Percentiles rank a stretch among this genome's conserved stretches.
Evolutionary conservation across 768 basidiomycete species (phyloP).

Genomic region (Punctularia strigosozonata): DNA sequence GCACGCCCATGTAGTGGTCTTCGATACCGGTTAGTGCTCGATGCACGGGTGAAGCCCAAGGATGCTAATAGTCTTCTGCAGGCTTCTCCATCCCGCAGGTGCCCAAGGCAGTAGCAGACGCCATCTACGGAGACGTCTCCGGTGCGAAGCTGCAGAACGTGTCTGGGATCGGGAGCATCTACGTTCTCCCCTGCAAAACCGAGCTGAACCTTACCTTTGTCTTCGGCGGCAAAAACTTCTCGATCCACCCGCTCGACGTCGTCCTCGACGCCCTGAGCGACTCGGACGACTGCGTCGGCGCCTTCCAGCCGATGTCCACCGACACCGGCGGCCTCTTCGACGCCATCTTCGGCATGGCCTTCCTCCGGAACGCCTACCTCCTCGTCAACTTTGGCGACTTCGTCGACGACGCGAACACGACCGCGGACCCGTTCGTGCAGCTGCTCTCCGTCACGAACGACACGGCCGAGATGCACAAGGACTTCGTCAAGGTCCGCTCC

Average conservation of each 20-base stretch:
- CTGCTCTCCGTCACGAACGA: slow-evolving; percentile 45
- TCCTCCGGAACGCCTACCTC: slow-evolving; percentile 55
- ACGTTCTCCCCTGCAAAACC: slow-evolving; percentile 51
- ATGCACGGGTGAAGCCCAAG: too few relatives aligned
- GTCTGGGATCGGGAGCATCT: slow-evolving; percentile 31
- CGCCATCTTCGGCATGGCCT: slow-evolving; percentile 64
- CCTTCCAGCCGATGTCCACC: slow-evolving; percentile 55
- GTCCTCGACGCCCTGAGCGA: slow-evolving; percentile 18
- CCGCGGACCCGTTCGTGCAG: slow-evolving; percentile 46
- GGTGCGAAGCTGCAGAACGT: slow-evolving; percentile 38
- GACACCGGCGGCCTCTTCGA: slow-evolving; percentile 40
- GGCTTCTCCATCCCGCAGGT: slow-evolving; percentile 57
- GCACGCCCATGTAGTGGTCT: too few relatives aligned
- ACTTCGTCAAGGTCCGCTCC: slow-evolving; percentile 23
- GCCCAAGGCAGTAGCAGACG: slow-evolving; percentile 39
- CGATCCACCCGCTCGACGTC: slow-evolving; percentile 58
- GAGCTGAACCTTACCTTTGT: slow-evolving; percentile 56
- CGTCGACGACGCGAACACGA: slow-evolving; percentile 26
- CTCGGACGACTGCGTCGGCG: slow-evolving; percentile 23
- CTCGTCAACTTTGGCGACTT: slow-evolving; percentile 58
- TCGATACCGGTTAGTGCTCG: slow-evolving; percentile 72
- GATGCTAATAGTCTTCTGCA: too few relatives aligned
- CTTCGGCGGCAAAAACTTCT: slow-evolving; percentile 43
- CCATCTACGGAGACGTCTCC: slow-evolving; percentile 44
- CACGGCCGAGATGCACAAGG: slow-evolving; percentile 21